Base-by-base conservation (phyloP, 345 rosid species). In the Arabidopsis suecica region DNA sequence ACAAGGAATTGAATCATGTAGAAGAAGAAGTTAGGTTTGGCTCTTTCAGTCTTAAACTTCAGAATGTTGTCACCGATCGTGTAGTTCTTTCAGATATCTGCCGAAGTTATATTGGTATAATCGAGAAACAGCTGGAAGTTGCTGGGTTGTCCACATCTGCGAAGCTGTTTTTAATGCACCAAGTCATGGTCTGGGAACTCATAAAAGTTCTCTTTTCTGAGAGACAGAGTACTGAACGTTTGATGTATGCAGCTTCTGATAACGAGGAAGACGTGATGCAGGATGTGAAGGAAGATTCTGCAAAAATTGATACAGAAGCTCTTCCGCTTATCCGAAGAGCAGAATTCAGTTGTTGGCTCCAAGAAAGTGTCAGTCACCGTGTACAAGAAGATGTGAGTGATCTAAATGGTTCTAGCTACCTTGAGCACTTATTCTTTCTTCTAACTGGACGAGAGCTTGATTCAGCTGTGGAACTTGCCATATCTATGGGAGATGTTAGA, bases 131-230 rank as follows among this genome's bases (percentile, higher is more conserved):
- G 81, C 80, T 92, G 77, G 97, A 90, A 80, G 79, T 88, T 84
- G 73, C 90, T 74, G 96, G 87, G 72, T 69, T 90, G 68, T 79
- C 97, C 66, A 75, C 86, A 66, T 85, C 91, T 33, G 78, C 89
- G 28, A 89, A 86, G 74, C 82, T 88, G 83, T 84, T 88, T 82
- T 87, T 89, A 85, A 89, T 79, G 83, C 93, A 95, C 82, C 96
- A 95, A 79, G 97, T 90, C 58, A 90, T 92, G 89, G 89, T 86
- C 53, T 95, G 99, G 99, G 97, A 95, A 82, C 86, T 92, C 78
- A 88, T 95, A 56, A 92, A 85, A 74, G 99, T 92, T 83, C 96
- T 95, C 63, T 92, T 90, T 49, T 83, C 96, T 32, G 94, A 92
- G 65, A 90, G 86, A 71, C 96, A 90, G 80, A 73, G 59, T 63